phyloP scores from a whole-genome alignment of 495 filamentous ascomycete species.

The Durotheca rogersii region DNA sequence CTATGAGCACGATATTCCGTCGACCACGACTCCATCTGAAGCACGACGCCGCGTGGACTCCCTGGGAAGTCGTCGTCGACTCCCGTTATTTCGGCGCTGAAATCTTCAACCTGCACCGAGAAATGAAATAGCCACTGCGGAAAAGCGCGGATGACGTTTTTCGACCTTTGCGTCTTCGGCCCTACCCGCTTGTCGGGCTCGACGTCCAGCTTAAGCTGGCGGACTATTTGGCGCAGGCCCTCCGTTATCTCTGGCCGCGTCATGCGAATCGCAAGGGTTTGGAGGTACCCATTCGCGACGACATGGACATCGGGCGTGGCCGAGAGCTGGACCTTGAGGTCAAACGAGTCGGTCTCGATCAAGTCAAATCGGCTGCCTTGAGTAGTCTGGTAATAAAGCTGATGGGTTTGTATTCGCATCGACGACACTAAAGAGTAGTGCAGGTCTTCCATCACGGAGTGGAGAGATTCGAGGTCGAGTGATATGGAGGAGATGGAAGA shows the following conservation, averaged over 20 bases:
- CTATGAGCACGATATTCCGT: constrained; percentile 87
- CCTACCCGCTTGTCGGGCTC: constrained; percentile 59
- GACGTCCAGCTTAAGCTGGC: constrained; percentile 65
- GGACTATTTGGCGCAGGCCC: constrained; percentile 86
- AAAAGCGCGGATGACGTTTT: constrained; percentile 72
- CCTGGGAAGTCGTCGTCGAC: constrained; percentile 78
- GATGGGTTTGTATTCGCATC: constrained; percentile 80
- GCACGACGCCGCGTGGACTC: constrained; percentile 72
- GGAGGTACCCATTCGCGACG: constrained; percentile 72
- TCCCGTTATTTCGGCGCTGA: constrained; percentile 87
- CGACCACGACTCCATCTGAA: constrained; percentile 88
- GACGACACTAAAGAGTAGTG: constrained; percentile 84
- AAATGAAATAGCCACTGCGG: constrained; percentile 85
- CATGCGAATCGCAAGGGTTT: constrained; percentile 87
- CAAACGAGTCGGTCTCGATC: constrained; percentile 78
- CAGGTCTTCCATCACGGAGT: constrained; percentile 78
- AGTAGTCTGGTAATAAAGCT: constrained; percentile 92
- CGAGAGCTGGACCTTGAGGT: constrained; percentile 79
- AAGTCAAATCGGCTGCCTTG: constrained; percentile 80
- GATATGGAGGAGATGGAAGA: constrained; percentile 90
- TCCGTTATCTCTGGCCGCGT: constrained; percentile 87
- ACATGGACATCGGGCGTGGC: constrained; percentile 86
- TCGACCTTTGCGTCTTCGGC: constrained; percentile 49
- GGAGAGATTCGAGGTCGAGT: constrained; percentile 88
- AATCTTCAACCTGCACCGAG: constrained; percentile 81